Evolutionary conservation across 345 rosid species (phyloP).

Genomic region (Linum lewisii): DNA sequence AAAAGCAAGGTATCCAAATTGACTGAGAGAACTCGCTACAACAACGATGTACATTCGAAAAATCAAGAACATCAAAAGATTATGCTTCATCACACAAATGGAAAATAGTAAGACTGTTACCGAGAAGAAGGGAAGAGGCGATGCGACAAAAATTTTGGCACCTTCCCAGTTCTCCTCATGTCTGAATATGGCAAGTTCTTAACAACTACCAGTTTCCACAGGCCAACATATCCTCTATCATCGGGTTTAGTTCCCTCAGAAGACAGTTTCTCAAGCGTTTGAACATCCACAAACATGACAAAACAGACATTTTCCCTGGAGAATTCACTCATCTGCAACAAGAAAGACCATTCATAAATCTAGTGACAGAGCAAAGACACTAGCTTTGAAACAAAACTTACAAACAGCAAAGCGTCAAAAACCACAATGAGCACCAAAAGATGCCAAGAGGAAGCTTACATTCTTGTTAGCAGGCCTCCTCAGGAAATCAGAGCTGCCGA

Average conservation of each 20-base stretch:
- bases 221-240: constrained; percentile 60
- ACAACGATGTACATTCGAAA: too few relatives aligned
- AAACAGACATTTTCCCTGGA: constrained; percentile 76
- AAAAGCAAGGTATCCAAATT: constrained; percentile 10
- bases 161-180: constrained; percentile 84
- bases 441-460: constrained; percentile 26
- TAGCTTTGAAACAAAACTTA: neutral
- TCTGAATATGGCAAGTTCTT: constrained; percentile 67
- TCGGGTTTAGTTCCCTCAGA: constrained; percentile 72
- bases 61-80: too few relatives aligned
- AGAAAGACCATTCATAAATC: constrained; percentile 6
- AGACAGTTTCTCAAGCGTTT: constrained; percentile 58
- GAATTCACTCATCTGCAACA: constrained; percentile 74
- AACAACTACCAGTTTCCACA: constrained; percentile 77
- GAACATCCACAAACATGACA: constrained; percentile 84
- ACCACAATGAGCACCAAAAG: neutral
- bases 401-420: neutral
- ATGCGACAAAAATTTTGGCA: constrained; percentile 84
- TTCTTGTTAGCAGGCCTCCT: constrained; percentile 69
- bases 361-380: constrained; percentile 7
- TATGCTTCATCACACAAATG: neutral
- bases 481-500: constrained; percentile 86
- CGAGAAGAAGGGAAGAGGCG: constrained; percentile 91
- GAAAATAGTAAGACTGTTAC: constrained; percentile 26
- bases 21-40: too few relatives aligned